A percentile compares a stretch with the other conserved stretches of the same genome.
Evolutionary conservation across 495 filamentous ascomycete species (phyloP).

Genomic region (Neurospora sp.): DNA sequence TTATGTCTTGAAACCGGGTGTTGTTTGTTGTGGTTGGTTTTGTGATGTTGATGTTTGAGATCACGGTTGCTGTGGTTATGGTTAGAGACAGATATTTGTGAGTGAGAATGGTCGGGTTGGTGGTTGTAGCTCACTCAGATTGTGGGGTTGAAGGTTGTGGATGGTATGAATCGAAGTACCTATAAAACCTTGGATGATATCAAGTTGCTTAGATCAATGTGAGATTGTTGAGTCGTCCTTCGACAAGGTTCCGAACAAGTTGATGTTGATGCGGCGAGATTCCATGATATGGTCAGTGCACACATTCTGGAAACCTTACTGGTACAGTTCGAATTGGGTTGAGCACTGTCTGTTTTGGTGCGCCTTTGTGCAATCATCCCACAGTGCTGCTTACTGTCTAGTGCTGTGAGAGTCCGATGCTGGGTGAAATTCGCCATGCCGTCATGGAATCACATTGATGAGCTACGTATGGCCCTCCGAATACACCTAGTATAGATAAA

Average conservation of each 20-base stretch:
- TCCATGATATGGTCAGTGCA: background rate
- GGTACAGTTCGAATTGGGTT: background rate
- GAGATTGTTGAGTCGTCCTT: background rate
- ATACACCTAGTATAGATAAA: no score
- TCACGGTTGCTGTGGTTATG: background rate
- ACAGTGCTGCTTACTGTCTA: background rate
- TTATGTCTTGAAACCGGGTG: background rate
- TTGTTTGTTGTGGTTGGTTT: background rate
- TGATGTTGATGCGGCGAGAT: background rate
- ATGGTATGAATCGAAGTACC: no score
- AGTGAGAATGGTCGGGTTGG: background rate
- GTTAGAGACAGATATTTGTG: background rate
- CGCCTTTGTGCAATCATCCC: background rate
- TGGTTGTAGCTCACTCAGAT: background rate
- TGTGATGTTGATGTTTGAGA: background rate
- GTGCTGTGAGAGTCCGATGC: background rate
- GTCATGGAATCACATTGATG: background rate
- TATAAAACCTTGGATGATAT: no score
- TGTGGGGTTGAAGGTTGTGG: no score
- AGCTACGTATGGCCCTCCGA: no score
- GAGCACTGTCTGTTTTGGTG: background rate
- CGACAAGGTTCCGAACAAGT: background rate
- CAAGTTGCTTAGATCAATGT: background rate
- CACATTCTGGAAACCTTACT: background rate
- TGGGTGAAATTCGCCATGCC: background rate